Percentiles rank a stretch among this genome's conserved stretches.
phyloP scores from a whole-genome alignment of 345 rosid species.

The Abelmoschus esculentus region DNA sequence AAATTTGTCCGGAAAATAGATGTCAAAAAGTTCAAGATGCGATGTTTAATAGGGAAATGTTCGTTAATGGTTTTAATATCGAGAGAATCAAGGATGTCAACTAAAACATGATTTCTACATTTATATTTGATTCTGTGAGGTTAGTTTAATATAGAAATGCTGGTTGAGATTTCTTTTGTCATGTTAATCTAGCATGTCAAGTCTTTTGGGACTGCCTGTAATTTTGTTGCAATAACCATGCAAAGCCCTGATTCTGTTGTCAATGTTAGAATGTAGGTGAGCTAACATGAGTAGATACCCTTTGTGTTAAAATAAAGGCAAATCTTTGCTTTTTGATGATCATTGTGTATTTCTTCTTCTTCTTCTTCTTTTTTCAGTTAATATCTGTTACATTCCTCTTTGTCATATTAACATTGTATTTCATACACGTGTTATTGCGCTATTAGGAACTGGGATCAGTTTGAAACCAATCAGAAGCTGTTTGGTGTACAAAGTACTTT shows the following conservation, averaged over 20 bases:
- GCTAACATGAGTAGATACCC: background rate
- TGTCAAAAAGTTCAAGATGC: background rate
- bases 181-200: background rate
- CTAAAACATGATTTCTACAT: background rate
- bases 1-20: background rate
- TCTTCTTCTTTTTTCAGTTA: background rate
- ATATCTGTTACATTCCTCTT: background rate
- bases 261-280: background rate
- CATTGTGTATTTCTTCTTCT: background rate
- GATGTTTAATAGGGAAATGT: background rate
- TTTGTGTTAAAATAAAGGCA: background rate
- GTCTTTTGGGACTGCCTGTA: background rate
- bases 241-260: background rate
- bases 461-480: constrained; percentile 58
- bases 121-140: too few relatives aligned
- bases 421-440: background rate
- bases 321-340: background rate
- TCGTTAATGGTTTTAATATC: background rate
- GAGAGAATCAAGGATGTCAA: background rate
- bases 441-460: constrained; percentile 83
- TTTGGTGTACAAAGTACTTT: constrained; percentile 92
- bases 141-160: background rate
- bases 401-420: background rate
- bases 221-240: background rate
- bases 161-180: background rate